Evolutionary conservation across 2,329 filamentous ascomycete species (phyloP), one percentile per base, ranked within the genome.

Genomic region (Blastomyces parvus): DNA sequence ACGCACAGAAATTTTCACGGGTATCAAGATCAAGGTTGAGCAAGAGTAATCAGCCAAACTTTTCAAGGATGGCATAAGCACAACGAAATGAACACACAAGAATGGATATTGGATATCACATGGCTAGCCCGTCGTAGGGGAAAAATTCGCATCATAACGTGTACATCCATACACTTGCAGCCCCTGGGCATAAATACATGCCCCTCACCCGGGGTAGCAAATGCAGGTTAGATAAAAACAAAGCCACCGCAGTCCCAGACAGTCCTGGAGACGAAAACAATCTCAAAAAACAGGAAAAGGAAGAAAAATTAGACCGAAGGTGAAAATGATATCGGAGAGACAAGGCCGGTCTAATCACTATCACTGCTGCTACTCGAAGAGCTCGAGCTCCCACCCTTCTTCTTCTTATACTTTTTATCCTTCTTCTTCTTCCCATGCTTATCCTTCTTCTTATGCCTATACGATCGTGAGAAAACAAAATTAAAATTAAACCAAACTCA

Each of bases 361-460:
- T 64, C 66, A 36, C 66, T 65, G 36, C 62, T 66, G 46, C 62
- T 62, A 40, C 59, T 59, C 33, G 65, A 67, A 42, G 67, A 67
- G 64, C 70, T 70, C 22, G 66, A 66, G 57, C 70, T 69, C 3
- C 68, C 68, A 6, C 65, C 55, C 38, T 62, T 53, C 40, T 64
- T 63, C n/a, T 62, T 50, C 25, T 66, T 62, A 50, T 66, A 65
- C 42, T 65, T 48, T 42, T 68, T 64, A 27, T 66, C 67, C 61
- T 69, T 67, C 59, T 67, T 56, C 40, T 70, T 68, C 36, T 70
- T 65, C 36, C 70, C 58, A 38, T 72, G 67, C 53, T 67, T 57
- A 36, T 71, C 58, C 44, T 72, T 66, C 64, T 69, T 72, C 64
- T 71, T 67, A 55, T 63, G 59, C 52, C 69, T 71, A 55, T 60